Evolutionary conservation across 345 rosid genomes (phyloP), one percentile per base, ranked within the genome.

Genomic region (Reutealis trisperma): DNA sequence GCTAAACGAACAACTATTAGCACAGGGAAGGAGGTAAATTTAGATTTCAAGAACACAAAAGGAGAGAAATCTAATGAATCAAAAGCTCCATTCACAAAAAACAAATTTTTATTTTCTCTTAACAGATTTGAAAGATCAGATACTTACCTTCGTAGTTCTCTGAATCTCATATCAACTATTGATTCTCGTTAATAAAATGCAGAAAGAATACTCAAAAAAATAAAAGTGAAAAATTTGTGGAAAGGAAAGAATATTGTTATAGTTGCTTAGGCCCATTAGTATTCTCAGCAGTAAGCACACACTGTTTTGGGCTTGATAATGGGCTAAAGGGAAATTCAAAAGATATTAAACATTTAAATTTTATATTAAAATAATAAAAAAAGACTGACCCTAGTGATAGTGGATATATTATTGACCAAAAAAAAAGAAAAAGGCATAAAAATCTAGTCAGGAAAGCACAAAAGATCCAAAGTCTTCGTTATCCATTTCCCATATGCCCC

Each of bases 361-460:
- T 19, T 21, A 14, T 4, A 55, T 3, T 16, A 22, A 22, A 61
- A 25, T 61, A 14, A 61, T 2, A 41, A 34, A 63, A 63, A 32
- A 18, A 30, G 5, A 14, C 13, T 1, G 3, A 8, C 14, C 6
- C 1, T 8, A 61, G 8, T 61, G 22, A 0, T 13, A n/a, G 27
- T 54, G 11, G 19, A 13, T 15, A 4, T 61, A n/a, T 57, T n/a
- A 13, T 34, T 24, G 34, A 70, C 58, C n/a, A 4, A 41, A 0
- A 1, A 52, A 71, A 30, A 21, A 19, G 7, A 37, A 2, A 45
- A 49, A 47, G 1, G 51, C 58, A 9, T 25, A 5, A 10, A 13
- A 63, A 30, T 75, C 66, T 25, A 75, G 72, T 75, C 78, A 75
- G 78, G 65, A 57, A 44, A 55, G 49, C 25, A 18, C 1, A 11